Conservation (phyloP, 2,329 filamentous ascomycete genomes). For the Paecilomyces fulvus region DNA sequence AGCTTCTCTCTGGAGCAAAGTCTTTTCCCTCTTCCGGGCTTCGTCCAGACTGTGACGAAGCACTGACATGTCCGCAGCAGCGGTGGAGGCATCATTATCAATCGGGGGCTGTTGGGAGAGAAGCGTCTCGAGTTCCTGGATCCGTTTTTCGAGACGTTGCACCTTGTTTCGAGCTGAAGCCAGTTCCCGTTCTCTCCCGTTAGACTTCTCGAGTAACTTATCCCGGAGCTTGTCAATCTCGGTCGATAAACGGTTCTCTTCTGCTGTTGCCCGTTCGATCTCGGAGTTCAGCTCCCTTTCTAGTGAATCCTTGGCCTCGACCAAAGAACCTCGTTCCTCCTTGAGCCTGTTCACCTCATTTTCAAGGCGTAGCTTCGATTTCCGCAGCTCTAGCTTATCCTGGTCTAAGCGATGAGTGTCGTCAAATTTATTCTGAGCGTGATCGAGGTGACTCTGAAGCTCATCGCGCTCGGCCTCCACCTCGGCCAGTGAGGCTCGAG, state of each 20-base stretch:
- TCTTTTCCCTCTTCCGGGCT: conserved; percentile 58
- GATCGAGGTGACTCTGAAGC: conserved; percentile 52
- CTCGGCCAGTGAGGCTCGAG: conserved; percentile 50
- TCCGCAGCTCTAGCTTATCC: conserved; percentile 60
- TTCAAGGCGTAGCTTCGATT: conserved; percentile 60
- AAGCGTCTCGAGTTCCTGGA: conserved; percentile 42
- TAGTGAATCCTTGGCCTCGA: conserved; percentile 49
- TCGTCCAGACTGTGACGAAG: conserved; percentile 56
- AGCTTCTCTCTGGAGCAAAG: conserved; percentile 57
- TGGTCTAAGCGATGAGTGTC: conserved; percentile 56
- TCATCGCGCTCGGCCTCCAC: conserved; percentile 59
- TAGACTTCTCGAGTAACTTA: conserved; percentile 38
- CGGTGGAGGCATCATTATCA: conserved; percentile 24
- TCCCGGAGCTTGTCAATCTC: conserved; percentile 43
- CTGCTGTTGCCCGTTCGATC: conserved; percentile 56
- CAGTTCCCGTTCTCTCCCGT: conserved; percentile 41
- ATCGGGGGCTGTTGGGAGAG: conserved; percentile 46
- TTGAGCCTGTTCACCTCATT: conserved; percentile 56
- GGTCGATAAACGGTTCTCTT: conserved; percentile 52
- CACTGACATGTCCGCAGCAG: conserved; percentile 46
- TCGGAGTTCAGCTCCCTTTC: conserved; percentile 59
- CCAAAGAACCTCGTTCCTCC: conserved; percentile 53
- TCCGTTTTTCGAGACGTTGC: conserved; percentile 53
- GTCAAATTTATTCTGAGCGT: conserved; percentile 46
- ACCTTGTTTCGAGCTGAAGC: conserved; percentile 51